Base-by-base conservation (phyloP, 495 filamentous ascomycete genomes). In the Elasticomyces elasticus region DNA sequence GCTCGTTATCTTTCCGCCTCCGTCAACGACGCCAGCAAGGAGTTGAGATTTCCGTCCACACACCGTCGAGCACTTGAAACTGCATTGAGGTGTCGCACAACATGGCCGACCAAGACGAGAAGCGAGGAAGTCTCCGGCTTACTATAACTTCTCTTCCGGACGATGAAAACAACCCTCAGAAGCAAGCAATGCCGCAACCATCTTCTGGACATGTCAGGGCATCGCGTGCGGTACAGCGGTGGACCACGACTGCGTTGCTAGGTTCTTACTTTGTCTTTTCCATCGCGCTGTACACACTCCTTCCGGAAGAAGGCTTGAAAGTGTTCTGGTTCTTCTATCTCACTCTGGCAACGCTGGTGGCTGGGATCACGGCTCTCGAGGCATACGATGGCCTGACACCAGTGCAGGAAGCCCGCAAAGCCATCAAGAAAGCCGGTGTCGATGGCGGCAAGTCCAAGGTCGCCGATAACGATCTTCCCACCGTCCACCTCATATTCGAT, bases 301-400 rank as follows among this genome's bases (percentile, higher is more conserved):
- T 54, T 3, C 10, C 6, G 10, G 51, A 54, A 15, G 2, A 11
- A 12, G 22, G 37, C 4, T 13, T 6, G 5, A 46, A 46, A 23
- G 19, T 54, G 40, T 54, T 54, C 40, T 54, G 51, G 51, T 54
- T 54, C 42, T 25, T 54, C 19, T 47, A 46, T 20, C 42, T 54
- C n/a, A 47, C 51, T 5, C 30, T 54, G 13, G 51, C 51, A 22
- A 54, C 51, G 3, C 10, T 54, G 4, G 27, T 35, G 15, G 51
- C 51, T 15, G 51, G 51, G 5, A 20, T 33, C 13, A 54, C 51
- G 2, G 38, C 42, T 17, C 19, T 54, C 3, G 51, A 54, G 28
- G 51, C 51, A 15, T 54, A 54, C 23, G 42, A 54, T 35, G 42
- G 51, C 38, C 10, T 54, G 20, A 54, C 40, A 5, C 38, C 42